Percentiles rank a stretch among this genome's conserved stretches.
Evolutionary conservation across 1,284 basidiomycete genomes (phyloP).

Genomic region (Ganoderma multipileum): DNA sequence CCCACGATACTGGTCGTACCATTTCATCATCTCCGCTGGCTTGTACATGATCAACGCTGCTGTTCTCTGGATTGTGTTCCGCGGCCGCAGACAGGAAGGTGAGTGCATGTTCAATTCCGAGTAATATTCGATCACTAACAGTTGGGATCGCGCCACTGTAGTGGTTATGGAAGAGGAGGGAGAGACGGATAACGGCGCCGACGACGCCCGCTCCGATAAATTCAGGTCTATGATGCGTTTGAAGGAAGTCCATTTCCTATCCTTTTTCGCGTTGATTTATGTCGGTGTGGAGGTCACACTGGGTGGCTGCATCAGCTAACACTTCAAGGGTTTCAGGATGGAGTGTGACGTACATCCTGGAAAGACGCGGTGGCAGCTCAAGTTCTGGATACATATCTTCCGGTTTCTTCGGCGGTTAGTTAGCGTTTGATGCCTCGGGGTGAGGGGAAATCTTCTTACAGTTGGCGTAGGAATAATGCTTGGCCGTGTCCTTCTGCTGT

Average conservation of each 20-base stretch:
- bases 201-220: slow-evolving; percentile 50
- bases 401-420: slow-evolving; percentile 43
- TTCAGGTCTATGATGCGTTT: slow-evolving; percentile 61
- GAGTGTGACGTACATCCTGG: slow-evolving; percentile 40
- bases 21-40: neutral
- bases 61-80: neutral
- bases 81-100: neutral
- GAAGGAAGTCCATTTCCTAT: slow-evolving; percentile 62
- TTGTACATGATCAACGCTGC: neutral
- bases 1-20: neutral
- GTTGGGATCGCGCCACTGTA: neutral
- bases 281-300: slow-evolving; percentile 68
- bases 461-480: slow-evolving; percentile 54
- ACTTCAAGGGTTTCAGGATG: slow-evolving; percentile 7
- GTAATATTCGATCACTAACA: neutral
- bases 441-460: neutral
- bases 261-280: slow-evolving; percentile 69
- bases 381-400: slow-evolving; percentile 45
- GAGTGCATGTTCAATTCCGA: no score
- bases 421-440: neutral
- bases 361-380: slow-evolving; percentile 40
- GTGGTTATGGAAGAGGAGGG: neutral
- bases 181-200: neutral
- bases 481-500: slow-evolving; percentile 60
- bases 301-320: slow-evolving; percentile 45